A percentile compares a stretch with the other conserved stretches of the same genome.
Evolutionary conservation across 371 early-diverging fungal species (phyloP).

Genomic region (Saksenaea vasiformis): DNA sequence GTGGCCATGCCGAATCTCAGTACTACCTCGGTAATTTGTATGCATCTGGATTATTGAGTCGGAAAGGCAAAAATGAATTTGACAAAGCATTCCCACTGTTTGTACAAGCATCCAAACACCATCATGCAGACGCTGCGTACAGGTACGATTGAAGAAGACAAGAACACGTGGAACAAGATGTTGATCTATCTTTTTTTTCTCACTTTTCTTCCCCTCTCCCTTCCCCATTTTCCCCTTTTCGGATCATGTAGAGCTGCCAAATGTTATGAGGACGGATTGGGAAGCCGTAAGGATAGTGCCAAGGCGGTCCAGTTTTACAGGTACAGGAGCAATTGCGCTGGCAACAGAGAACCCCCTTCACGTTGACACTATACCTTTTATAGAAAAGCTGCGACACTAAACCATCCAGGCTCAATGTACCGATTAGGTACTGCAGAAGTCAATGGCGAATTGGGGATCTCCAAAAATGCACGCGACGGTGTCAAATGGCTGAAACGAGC

Average conservation of each 20-base stretch:
- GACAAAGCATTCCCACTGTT: conserved; percentile 73
- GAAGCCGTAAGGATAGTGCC: conserved; percentile 59
- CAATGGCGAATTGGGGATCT: conserved; percentile 69
- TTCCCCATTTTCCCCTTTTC: not conserved
- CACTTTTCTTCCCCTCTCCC: conserved; percentile 1
- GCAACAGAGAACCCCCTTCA: conserved; percentile 8
- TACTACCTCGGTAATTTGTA: conserved; percentile 68
- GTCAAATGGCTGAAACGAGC: conserved; percentile 80
- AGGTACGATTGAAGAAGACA: conserved; percentile 23
- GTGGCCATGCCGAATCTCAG: conserved; percentile 68
- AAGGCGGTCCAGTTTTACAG: conserved; percentile 76
- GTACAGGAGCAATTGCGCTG: conserved; percentile 29
- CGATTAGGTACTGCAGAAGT: conserved; percentile 71
- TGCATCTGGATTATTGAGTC: conserved; percentile 59
- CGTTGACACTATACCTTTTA: conserved; percentile 10
- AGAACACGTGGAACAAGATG: not conserved
- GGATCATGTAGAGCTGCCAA: conserved; percentile 55
- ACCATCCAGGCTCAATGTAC: conserved; percentile 75
- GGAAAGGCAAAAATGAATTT: conserved; percentile 67
- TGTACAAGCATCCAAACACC: conserved; percentile 70
- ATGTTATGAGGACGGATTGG: conserved; percentile 72
- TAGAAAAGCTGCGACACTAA: conserved; percentile 70
- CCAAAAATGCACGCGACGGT: conserved; percentile 67
- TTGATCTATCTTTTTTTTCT: conserved; percentile 1
- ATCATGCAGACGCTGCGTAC: conserved; percentile 72